Evolutionary conservation across 1,139 yeast genomes (phyloP), one percentile per base, ranked within the genome.

Genomic region (Blastobotrys petasosporus): DNA sequence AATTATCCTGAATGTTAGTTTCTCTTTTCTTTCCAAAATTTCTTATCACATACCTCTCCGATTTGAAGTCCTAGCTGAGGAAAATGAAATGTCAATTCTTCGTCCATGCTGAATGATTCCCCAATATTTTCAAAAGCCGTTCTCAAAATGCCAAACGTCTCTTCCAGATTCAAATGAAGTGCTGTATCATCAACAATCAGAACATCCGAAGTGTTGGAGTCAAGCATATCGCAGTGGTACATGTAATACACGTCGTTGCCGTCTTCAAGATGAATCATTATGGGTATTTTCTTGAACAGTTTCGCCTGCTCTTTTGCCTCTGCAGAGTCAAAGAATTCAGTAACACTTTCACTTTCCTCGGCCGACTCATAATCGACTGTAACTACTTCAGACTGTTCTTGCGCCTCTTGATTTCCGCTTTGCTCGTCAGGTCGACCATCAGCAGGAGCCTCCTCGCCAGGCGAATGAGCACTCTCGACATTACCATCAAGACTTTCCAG

Each of bases 1-100:
- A 48, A 48, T 58, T 56, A 37, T 58, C 62, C 58, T 56, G n/a
- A 9, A 13, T 20, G 23, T n/a, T 11, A 13, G 33, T 39, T 39
- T 32, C 13, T n/a, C 13, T 25, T 16, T 17, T 4, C 16, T 8
- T 12, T 8, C 10, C 13, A 30, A 29, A 34, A 23, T 11, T 12
- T 2, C 7, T 32, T 3, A 28, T 9, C 32, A 38, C 53, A 36
- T 46, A 55, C 58, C 49, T 58, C 61, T 15, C 57, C 51, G 16
- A 58, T 36, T 4, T 47, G 47, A 16, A 57, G 41, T 2, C 51
- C 57, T 6, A 58, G 46, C 36, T 45, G 51, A 3, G 55, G 51
- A 25, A 58, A 46, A 7, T 46, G 47, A 7, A 58, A 44, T 15
- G 47, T 47, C 17, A 58, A 44, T 45, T 58, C 61, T 28, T 47